These are phyloP conservation scores for Smallanthus sonchifolius DNA, from an alignment of 129 eudicot genomes.

Conservation along the genomic window DNA sequence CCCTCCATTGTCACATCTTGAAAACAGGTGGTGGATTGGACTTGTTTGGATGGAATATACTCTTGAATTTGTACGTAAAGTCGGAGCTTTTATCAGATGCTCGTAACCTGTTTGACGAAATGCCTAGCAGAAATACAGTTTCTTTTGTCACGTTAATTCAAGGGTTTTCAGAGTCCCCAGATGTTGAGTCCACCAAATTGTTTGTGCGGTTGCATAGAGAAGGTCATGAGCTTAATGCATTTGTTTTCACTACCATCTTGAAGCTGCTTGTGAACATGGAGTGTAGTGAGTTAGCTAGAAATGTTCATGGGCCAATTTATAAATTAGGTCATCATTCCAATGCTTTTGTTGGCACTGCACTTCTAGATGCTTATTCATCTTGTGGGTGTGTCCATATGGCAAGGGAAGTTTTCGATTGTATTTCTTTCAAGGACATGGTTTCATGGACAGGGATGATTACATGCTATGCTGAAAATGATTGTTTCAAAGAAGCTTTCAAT, in stretches of 20 bases:
- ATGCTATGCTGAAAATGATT: constrained; percentile 61
- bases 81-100: constrained; percentile 38
- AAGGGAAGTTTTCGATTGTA: constrained; percentile 49
- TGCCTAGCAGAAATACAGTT: constrained; percentile 56
- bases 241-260: constrained; percentile 60
- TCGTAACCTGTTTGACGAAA: constrained; percentile 59
- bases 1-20: constrained; percentile 44
- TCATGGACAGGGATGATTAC: constrained; percentile 85
- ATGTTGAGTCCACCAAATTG: constrained; percentile 34
- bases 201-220: constrained; percentile 54
- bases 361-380: constrained; percentile 65
- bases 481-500: constrained; percentile 40
- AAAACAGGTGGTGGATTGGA: constrained; percentile 56
- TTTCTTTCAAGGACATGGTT: constrained; percentile 62
- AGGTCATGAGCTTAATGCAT: constrained; percentile 75
- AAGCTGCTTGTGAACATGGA: constrained; percentile 66
- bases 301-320: constrained; percentile 44
- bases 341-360: constrained; percentile 71
- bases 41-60: constrained; percentile 62
- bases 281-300: constrained; percentile 36
- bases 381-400: constrained; percentile 48
- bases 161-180: constrained; percentile 34
- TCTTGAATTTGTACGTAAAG: constrained; percentile 53
- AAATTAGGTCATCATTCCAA: constrained; percentile 55
- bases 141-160: constrained; percentile 64